Evolutionary conservation across 2,329 filamentous ascomycete species (phyloP).

Genomic region (Dactylellina leptospora): DNA sequence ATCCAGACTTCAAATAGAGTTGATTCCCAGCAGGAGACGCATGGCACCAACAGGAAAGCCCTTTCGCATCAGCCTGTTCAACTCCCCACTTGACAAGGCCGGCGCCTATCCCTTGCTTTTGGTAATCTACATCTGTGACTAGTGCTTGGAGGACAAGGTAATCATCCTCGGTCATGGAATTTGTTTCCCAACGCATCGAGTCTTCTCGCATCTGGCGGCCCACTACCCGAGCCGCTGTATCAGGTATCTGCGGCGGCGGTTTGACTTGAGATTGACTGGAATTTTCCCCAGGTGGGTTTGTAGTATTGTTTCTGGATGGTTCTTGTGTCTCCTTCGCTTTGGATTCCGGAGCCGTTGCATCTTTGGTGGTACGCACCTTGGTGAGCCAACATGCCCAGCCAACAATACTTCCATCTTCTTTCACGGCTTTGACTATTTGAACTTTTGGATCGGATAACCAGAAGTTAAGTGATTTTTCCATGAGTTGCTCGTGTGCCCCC

Average conservation of each 20-base stretch:
- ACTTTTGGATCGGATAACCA: conserved; percentile 22
- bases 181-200: conserved; percentile 10
- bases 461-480: conserved; percentile 14
- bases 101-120: conserved; percentile 16
- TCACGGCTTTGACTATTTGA: conserved; percentile 17
- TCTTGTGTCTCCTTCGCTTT: not conserved
- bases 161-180: conserved; percentile 15
- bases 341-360: not conserved
- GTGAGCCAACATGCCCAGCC: conserved; percentile 28
- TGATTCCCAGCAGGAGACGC: conserved; percentile 25
- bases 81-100: conserved; percentile 28
- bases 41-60: conserved; percentile 22
- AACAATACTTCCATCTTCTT: conserved; percentile 14
- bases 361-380: not conserved
- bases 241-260: not conserved
- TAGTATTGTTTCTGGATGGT: not conserved
- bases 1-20: conserved; percentile 23
- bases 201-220: conserved; percentile 20
- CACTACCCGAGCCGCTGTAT: conserved; percentile 10
- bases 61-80: conserved; percentile 8
- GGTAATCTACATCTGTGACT: conserved; percentile 13
- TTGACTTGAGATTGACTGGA: no score
- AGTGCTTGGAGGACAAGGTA: conserved; percentile 28
- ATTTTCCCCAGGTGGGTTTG: no score
- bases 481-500: conserved; percentile 14